These are phyloP conservation scores for Solioccasus polychromus DNA, from an alignment of 768 basidiomycete genomes.

Conservation along the genomic window DNA sequence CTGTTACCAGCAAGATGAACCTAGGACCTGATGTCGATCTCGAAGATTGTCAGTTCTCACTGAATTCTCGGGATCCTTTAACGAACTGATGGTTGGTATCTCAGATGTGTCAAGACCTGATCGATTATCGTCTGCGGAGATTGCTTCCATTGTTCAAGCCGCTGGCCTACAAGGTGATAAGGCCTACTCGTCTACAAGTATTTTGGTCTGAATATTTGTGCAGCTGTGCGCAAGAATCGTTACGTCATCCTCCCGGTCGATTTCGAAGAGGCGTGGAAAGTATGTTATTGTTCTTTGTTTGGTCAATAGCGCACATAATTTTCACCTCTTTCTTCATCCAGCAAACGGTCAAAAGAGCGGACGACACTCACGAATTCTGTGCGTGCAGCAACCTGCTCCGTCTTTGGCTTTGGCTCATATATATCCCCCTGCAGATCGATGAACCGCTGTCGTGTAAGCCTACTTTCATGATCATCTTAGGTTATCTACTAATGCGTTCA, in stretches of 20 bases:
- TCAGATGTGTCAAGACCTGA: constrained; percentile 96
- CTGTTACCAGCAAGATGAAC: constrained; percentile 96
- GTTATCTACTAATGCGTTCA: constrained; percentile 13
- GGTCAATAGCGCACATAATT: constrained; percentile 31
- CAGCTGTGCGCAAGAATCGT: constrained; percentile 94
- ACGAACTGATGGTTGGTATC: constrained; percentile 8
- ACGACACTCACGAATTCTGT: constrained; percentile 98
- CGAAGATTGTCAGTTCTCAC: constrained; percentile 82
- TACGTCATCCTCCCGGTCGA: constrained; percentile 96
- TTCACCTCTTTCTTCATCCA: constrained; percentile 40
- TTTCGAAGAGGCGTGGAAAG: constrained; percentile 99
- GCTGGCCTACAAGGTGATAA: constrained; percentile 88
- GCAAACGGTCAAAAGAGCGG: constrained; percentile 95
- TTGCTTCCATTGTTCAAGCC: constrained; percentile 92
- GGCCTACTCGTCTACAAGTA: neutral
- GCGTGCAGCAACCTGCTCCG: constrained; percentile 32
- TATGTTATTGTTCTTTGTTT: constrained; percentile 60
- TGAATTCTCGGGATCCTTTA: constrained; percentile 2
- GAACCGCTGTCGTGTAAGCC: constrained; percentile 35
- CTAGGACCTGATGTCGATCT: constrained; percentile 96
- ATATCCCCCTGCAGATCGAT: constrained; percentile 37
- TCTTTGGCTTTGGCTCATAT: constrained; percentile 5
- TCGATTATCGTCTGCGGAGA: constrained; percentile 92
- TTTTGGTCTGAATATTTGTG: constrained; percentile 6
- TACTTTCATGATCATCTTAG: constrained; percentile 23